phyloP scores from a whole-genome alignment of 495 filamentous ascomycete genomes.

The Hyaloscypha bicolor region DNA sequence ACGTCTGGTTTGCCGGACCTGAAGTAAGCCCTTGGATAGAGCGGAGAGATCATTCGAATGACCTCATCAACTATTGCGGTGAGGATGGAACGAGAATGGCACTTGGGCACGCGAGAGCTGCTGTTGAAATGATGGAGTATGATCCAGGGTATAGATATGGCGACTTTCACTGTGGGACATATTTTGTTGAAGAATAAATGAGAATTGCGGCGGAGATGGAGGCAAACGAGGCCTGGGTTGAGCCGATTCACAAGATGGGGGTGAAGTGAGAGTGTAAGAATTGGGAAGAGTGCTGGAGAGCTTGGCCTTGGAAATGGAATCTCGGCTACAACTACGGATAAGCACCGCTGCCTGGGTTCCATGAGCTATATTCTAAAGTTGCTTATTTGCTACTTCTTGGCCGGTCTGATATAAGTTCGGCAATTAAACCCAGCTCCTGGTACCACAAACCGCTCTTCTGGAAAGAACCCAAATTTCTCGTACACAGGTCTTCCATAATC shows the following conservation, averaged over 20 bases:
- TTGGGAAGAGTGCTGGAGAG: slow-evolving; percentile 14
- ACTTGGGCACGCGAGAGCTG: background rate
- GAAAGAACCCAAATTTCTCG: slow-evolving; percentile 20
- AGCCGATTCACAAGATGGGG: background rate
- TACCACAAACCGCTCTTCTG: slow-evolving; percentile 19
- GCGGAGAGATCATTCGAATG: slow-evolving; percentile 10
- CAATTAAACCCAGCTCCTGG: background rate
- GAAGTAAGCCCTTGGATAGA: background rate
- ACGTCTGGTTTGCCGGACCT: background rate
- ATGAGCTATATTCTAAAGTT: background rate
- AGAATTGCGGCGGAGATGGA: background rate
- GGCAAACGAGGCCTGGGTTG: slow-evolving; percentile 11
- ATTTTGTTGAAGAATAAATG: background rate
- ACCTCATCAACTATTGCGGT: background rate
- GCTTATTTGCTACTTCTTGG: background rate
- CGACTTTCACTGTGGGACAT: slow-evolving; percentile 1
- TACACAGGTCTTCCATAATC: slow-evolving; percentile 23
- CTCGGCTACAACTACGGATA: no score
- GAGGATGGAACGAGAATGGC: slow-evolving; percentile 2
- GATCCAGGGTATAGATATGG: slow-evolving; percentile 1
- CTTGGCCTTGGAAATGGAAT: slow-evolving; percentile 27
- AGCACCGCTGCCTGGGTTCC: no score
- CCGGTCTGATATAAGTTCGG: background rate
- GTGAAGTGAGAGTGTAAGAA: slow-evolving; percentile 6
- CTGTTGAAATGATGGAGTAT: slow-evolving; percentile 7